Conservation (phyloP, 2,329 filamentous ascomycete genomes). For the Pseudophaeomoniella oleicola region DNA sequence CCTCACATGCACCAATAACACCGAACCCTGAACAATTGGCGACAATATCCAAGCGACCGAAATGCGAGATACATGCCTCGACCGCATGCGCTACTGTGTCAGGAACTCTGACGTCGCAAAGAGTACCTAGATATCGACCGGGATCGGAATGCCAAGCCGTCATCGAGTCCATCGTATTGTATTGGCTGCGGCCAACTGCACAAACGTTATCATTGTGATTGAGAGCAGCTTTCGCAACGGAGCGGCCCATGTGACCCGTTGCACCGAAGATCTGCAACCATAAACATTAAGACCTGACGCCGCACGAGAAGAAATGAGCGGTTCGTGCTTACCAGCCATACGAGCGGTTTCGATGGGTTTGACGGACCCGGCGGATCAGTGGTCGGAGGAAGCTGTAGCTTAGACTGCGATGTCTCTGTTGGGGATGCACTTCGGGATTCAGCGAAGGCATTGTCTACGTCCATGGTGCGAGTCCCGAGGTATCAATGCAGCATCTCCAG, state of each 20-base stretch:
- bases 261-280: constrained; percentile 94
- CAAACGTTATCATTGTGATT: constrained; percentile 69
- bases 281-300: constrained; percentile 2
- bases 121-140: constrained; percentile 51
- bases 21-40: constrained; percentile 92
- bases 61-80: constrained; percentile 54
- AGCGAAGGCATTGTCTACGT: neutral
- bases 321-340: constrained; percentile 63
- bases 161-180: constrained; percentile 62
- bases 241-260: constrained; percentile 92
- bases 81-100: constrained; percentile 63
- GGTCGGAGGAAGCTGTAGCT: constrained; percentile 57
- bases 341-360: constrained; percentile 57
- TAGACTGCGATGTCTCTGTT: constrained; percentile 16
- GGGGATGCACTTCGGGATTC: neutral
- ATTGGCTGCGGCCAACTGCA: constrained; percentile 69
- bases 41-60: constrained; percentile 73
- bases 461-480: no score
- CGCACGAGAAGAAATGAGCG: constrained; percentile 3
- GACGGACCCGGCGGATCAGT: constrained; percentile 68
- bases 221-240: constrained; percentile 69
- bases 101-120: constrained; percentile 78
- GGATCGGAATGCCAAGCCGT: constrained; percentile 49
- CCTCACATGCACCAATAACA: constrained; percentile 88
- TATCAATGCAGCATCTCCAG: no score